Conservation (phyloP, 2,329 filamentous ascomycete species). For the Alternaria alternata region DNA sequence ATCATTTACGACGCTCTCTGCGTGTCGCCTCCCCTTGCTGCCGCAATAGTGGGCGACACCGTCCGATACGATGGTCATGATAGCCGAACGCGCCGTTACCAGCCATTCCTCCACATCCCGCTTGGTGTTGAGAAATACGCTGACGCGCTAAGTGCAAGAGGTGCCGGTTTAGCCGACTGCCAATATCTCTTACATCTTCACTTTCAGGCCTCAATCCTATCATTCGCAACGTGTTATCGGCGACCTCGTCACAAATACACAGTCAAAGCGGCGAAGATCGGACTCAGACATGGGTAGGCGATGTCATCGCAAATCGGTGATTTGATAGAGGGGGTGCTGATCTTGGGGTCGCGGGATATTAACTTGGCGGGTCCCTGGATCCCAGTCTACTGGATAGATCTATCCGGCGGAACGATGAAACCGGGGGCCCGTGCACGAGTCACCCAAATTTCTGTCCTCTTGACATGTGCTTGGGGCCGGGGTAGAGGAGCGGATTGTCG, state of each 20-base stretch:
- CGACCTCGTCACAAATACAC: neutral
- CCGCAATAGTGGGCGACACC: neutral
- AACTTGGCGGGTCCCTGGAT: conserved; percentile 2
- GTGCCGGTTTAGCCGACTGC: neutral
- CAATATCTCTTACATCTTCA: neutral
- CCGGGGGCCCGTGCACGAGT: conserved; percentile 7
- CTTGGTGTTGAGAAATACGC: neutral
- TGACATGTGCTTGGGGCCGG: conserved; percentile 2
- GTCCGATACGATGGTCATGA: neutral
- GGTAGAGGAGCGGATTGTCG: neutral
- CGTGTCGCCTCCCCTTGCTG: neutral
- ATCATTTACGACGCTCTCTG: neutral
- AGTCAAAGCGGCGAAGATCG: neutral
- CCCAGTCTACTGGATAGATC: conserved; percentile 13
- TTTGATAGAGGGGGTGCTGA: neutral
- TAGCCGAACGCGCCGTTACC: neutral
- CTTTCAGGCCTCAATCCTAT: neutral
- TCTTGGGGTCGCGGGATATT: conserved; percentile 3
- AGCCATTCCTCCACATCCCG: neutral
- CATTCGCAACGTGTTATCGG: neutral
- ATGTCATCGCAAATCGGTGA: neutral
- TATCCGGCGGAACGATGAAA: conserved; percentile 10
- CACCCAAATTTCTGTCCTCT: neutral
- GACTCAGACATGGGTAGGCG: neutral
- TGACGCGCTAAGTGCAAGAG: conserved; percentile 3